A percentile compares a stretch with the other conserved stretches of the same genome.
These are phyloP conservation scores for Iberis amara DNA, from an alignment of 441 rosid species.

Conservation along the genomic window DNA sequence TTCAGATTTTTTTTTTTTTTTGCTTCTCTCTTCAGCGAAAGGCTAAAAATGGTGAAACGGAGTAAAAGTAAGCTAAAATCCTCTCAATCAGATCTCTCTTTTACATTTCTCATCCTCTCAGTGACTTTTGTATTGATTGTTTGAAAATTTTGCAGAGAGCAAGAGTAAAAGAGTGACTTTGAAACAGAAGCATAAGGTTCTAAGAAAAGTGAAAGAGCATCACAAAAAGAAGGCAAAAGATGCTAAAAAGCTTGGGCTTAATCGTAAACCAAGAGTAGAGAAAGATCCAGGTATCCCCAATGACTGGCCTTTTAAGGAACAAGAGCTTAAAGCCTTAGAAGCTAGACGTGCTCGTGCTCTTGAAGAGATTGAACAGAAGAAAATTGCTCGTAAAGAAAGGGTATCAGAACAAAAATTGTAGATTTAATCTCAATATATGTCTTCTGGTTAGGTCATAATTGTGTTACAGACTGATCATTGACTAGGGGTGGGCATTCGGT, in stretches of 20 bases:
- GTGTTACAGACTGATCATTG: too few species aligned
- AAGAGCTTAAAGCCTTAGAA: slow-evolving; percentile 93
- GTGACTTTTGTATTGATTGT: too few species aligned
- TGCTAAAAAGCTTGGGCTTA: slow-evolving; percentile 70
- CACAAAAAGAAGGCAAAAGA: slow-evolving; percentile 93
- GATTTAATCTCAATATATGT: too few species aligned
- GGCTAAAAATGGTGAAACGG: slow-evolving; percentile 63
- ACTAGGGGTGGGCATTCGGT: too few species aligned
- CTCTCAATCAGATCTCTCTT: too few species aligned
- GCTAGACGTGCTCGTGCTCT: slow-evolving; percentile 83
- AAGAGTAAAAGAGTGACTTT: slow-evolving; percentile 85
- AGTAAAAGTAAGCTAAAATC: slow-evolving; percentile 62
- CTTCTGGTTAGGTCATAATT: too few species aligned
- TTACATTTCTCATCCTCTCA: too few species aligned
- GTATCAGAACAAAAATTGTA: too few species aligned
- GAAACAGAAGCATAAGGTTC: slow-evolving; percentile 77
- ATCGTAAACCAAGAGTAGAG: slow-evolving; percentile 55
- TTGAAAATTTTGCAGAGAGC: slow-evolving; percentile 54
- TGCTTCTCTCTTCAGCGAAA: slow-evolving; percentile 7
- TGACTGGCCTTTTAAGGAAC: slow-evolving; percentile 98
- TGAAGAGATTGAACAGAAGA: slow-evolving; percentile 84
- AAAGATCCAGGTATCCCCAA: slow-evolving; percentile 98
- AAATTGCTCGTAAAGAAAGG: slow-evolving; percentile 87
- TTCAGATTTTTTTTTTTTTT: neutral
- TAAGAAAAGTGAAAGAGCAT: slow-evolving; percentile 88